Conservation (phyloP, 352 stramenopile genomes). For the Phytophthora macrochlamydospora region DNA sequence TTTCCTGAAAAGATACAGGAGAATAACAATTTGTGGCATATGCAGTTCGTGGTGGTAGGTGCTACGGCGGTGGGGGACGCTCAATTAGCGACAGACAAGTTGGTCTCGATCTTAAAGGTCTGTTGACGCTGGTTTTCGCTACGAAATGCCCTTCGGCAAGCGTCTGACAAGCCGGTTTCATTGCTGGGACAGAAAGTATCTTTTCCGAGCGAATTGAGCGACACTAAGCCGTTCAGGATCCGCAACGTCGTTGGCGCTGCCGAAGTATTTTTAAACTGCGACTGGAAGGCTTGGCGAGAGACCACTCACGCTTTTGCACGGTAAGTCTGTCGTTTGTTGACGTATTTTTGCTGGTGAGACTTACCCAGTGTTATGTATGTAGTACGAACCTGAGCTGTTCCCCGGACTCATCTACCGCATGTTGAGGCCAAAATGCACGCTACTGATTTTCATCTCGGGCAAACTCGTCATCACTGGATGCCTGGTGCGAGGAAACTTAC, state of each 20-base stretch:
- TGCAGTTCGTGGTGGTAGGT: constrained; percentile 71
- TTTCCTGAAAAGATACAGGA: neutral
- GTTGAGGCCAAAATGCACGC: constrained; percentile 96
- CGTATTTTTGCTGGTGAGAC: neutral
- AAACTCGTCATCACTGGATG: constrained; percentile 98
- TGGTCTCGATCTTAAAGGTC: constrained; percentile 64
- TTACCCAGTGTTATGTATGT: neutral
- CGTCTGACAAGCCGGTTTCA: too few species aligned
- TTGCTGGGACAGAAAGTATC: constrained; percentile 57
- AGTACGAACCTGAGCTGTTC: constrained; percentile 99
- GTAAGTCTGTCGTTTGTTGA: constrained; percentile 31
- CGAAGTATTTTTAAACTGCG: constrained; percentile 89
- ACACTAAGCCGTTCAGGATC: constrained; percentile 51
- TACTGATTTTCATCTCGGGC: constrained; percentile 99
- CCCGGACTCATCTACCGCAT: constrained; percentile 99
- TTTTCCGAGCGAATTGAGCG: constrained; percentile 32
- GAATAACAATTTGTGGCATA: neutral
- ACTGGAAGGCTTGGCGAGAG: constrained; percentile 68
- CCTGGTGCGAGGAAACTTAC: constrained; percentile 45
- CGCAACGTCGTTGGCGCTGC: constrained; percentile 92
- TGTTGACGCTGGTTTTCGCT: too few species aligned
- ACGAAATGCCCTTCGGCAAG: too few species aligned
- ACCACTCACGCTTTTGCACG: constrained; percentile 70
- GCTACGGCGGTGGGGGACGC: constrained; percentile 45
- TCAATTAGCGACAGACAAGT: constrained; percentile 55